Base-by-base conservation (phyloP, 1,284 basidiomycete species). In the Cystobasidium pallidum region DNA sequence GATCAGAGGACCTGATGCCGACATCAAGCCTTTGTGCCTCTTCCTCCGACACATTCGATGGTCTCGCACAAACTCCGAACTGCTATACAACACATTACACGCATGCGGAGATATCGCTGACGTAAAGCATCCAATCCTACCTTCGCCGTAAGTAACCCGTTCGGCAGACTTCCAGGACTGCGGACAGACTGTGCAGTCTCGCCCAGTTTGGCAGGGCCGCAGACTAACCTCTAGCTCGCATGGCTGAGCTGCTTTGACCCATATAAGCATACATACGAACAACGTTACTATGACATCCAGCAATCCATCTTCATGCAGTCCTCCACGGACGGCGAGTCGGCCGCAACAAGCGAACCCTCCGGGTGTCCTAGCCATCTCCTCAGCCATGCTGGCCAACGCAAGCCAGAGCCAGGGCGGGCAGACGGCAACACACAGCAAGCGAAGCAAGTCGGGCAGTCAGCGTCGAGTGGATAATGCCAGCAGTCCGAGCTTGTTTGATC, bases 371-470 rank as follows among this genome's bases (percentile, higher is more conserved):
- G 64, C 64, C 26, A 47, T 66, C 32, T 52, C 64, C 8, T 52
- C 64, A 21, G 36, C 49, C 34, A 54, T 66, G 51, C 47, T 66
- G 21, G 64, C 64, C 39, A 66, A 66, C 28, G 64, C 64, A 28
- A 41, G 51, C 24, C 64, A 66, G 19, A 66, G 47, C 34, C 64
- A 66, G 51, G 55, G 41, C 17, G 49, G 62, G 21, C 32, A 34
- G 17, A 64, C 28, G 17, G 32, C 39, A 21, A 24, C 17, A 3
- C 3, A 17, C 3, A n/a, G 43, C 41, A 64, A 52, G 45, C 39
- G 62, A 32, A 34, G 62, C 43, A 64, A 64, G 45, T 7, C 28
- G 6, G 19, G n/a, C 15, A 32, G 7, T 34, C 32, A 32, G 24
- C 39, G 32, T 15, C 45, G 45, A 32, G 26, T n/a, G 17, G 34